Evolutionary conservation across 345 rosid genomes (phyloP), one percentile per base, ranked within the genome.

Genomic region (Microcos paniculata): DNA sequence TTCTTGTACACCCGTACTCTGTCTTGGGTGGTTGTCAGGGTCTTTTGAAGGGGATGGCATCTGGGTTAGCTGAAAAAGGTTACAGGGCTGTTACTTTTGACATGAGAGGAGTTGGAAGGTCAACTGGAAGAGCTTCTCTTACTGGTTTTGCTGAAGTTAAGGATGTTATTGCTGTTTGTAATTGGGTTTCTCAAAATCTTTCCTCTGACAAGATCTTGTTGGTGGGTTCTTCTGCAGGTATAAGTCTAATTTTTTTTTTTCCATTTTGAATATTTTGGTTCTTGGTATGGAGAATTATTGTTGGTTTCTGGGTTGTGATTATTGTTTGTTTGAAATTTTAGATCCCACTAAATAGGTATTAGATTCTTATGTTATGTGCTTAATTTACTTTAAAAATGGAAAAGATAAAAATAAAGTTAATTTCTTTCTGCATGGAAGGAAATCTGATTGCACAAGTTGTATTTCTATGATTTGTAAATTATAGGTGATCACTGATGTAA

Each of bases 191-290:
- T 57, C 74, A 78, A 30, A 85, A 85, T 73, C 78, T 89, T 24
- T 57, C 83, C 26, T 59, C 88, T 80, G 70, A 75, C 24, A 94
- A 88, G 93, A 86, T 96, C 76, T 70, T 96, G 80, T 83, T 96
- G 73, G 91, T 92, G 56, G 97, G 98, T 78, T 93, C 97, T 80
- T 96, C 97, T 70, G 97, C 98, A 57, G 97, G 98, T 94, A 79
- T 45, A 38, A 28, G 70, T 70, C 42, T 42, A 52, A 59, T 13
- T 15, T 49, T 62, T 2, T 5, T 51, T 62, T 21, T 68, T 48
- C 28, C n/a, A n/a, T 0, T 51, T 42, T 26, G 30, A 76, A 64
- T 4, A 18, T 16, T 24, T 24, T 67, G 62, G 23, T 52, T 71
- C n/a, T 57, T 33, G 19, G 11, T 30, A 2, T 21, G 58, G 53